phyloP scores from a whole-genome alignment of 176 grass and related monocot genomes.

The Zizania latifolia region DNA sequence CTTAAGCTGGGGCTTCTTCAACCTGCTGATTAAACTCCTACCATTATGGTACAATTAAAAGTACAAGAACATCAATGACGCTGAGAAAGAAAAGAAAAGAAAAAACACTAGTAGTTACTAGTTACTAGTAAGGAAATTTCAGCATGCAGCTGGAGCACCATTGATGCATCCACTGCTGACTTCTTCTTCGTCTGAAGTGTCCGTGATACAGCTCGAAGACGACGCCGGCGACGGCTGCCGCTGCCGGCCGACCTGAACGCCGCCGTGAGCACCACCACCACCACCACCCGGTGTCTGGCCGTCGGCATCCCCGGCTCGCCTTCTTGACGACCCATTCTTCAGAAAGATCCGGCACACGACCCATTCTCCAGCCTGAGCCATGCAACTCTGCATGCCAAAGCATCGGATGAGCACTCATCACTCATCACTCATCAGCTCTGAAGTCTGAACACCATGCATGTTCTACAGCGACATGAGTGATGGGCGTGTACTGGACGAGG shows the following conservation, averaged over 20 bases:
- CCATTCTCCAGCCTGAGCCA: slow-evolving; percentile 41
- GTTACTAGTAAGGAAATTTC: background rate
- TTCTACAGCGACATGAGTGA: background rate
- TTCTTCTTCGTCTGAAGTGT: slow-evolving; percentile 42
- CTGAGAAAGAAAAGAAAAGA: background rate
- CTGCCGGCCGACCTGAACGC: background rate
- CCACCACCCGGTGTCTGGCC: background rate
- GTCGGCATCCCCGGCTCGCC: background rate
- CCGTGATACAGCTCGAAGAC: slow-evolving; percentile 53
- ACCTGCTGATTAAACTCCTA: background rate
- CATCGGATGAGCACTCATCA: background rate
- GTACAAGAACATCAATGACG: background rate
- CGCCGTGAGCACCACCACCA: background rate
- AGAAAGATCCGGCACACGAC: slow-evolving; percentile 60
- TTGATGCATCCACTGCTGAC: slow-evolving; percentile 30
- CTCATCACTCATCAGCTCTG: background rate
- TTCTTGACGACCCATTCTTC: slow-evolving; percentile 35
- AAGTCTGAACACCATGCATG: background rate
- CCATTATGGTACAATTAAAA: slow-evolving; percentile 14
- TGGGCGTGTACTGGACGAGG: background rate
- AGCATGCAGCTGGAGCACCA: background rate
- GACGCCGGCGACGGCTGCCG: slow-evolving; percentile 19
- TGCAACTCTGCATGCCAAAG: slow-evolving; percentile 29
- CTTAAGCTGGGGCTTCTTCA: slow-evolving; percentile 1
- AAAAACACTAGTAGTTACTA: background rate